Base-by-base conservation (phyloP, 2,329 filamentous ascomycete species). In the Colletotrichum higginsianum region DNA sequence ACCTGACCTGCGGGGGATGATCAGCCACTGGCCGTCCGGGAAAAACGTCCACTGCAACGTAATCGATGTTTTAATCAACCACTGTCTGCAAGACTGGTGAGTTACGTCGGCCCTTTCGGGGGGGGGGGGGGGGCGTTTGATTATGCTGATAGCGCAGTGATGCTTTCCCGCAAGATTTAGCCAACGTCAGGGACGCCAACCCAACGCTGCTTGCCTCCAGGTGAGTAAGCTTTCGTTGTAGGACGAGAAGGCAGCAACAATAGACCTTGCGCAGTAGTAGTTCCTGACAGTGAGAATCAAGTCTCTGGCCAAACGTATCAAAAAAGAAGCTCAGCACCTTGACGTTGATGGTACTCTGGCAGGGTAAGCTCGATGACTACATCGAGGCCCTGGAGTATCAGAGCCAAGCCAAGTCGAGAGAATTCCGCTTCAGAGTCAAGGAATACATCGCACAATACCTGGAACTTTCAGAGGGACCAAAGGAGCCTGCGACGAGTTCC, bases 341-440 rank as follows among this genome's bases (percentile, higher is more conserved):
- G 44, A 55, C 69, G 11, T 16, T 61, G 42, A 68, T 68, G 63
- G 61, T 73, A 38, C 60, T 72, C 21, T 73, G 72, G 72, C 69
- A 72, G 50, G 72, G 72, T 12, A 46, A 53, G 13, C 68, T 73
- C 44, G 72, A 73, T 55, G 72, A 73, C 50, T 46, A 65, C 61
- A 67, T 73, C 16, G 72, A 73, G 44, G 18, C 35, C n/a, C 46
- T 68, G n/a, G 68, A 73, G 23, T 60, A 52, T n/a, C 13, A 58
- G 38, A 58, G 57, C 46, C 50, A 49, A 23, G 57, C 53, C 26
- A 58, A 30, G 42, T 63, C 71, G 16, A 49, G 57, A 23, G 57
- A 71, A 2, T 72, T 73, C 13, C 53, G 68, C 23, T 35, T n/a
- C 50, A 62, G 55, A 13, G 52, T 47, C 23, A 72, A 70, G 30